phyloP scores from a whole-genome alignment of 331 rosid genomes.

The Prunus yedoensis region DNA sequence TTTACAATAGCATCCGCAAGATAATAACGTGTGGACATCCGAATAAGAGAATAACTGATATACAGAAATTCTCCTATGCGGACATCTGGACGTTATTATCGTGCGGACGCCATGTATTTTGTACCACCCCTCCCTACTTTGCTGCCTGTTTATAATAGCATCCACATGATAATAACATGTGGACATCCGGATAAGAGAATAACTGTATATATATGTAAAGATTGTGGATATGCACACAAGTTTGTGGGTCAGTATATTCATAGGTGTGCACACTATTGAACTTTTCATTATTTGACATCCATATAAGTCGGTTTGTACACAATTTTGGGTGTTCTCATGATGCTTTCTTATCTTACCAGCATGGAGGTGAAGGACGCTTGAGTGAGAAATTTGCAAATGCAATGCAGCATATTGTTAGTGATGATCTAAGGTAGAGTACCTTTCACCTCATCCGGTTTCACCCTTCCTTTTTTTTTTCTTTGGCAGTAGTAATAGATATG shows the following conservation, averaged over 20 bases:
- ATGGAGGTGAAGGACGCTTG: slow-evolving; percentile 92
- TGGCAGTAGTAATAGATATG: background rate
- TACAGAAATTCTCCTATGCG: no score
- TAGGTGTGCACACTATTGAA: background rate
- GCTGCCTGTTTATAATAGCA: no score
- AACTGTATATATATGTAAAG: background rate
- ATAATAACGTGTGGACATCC: no score
- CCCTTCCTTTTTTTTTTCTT: slow-evolving; percentile 2
- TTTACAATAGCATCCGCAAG: no score
- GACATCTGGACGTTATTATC: no score
- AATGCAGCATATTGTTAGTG: slow-evolving; percentile 60
- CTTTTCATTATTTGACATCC: background rate
- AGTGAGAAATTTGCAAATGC: slow-evolving; percentile 66
- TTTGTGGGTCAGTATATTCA: background rate
- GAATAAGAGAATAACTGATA: no score
- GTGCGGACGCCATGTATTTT: no score
- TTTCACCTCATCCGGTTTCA: slow-evolving; percentile 29
- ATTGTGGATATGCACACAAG: background rate
- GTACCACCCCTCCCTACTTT: no score
- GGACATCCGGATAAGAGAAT: no score
- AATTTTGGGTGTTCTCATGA: slow-evolving; percentile 29
- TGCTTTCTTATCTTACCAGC: slow-evolving; percentile 51
- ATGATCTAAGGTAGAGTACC: slow-evolving; percentile 83
- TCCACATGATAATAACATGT: no score
- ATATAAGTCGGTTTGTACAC: background rate